A percentile compares a stretch with the other conserved stretches of the same genome.
Evolutionary conservation across 2,329 filamentous ascomycete genomes (phyloP).

Genomic region (Sarocladium kiliense): DNA sequence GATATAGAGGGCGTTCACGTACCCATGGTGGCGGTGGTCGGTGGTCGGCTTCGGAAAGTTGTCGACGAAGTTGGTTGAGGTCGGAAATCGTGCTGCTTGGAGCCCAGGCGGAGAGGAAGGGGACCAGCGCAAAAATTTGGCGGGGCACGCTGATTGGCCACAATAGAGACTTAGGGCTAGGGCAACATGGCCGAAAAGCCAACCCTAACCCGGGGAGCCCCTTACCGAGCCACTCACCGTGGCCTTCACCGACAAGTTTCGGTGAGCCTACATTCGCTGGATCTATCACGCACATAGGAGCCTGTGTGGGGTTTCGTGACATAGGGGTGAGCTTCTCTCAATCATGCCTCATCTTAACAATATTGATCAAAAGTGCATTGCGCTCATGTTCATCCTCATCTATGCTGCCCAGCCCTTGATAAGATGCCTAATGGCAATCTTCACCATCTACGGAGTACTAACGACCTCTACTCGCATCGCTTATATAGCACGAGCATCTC

Average conservation of each 20-base stretch:
- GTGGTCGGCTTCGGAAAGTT: slow-evolving; percentile 31
- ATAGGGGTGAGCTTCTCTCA: too few species aligned
- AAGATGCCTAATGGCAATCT: background rate
- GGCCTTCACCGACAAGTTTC: background rate
- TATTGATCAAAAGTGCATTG: background rate
- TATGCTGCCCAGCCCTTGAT: background rate
- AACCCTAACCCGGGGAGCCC: background rate
- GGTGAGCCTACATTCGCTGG: too few species aligned
- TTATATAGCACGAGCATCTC: background rate
- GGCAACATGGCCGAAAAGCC: background rate
- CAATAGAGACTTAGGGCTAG: background rate
- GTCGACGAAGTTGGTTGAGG: slow-evolving; percentile 29
- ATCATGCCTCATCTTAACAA: background rate
- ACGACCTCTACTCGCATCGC: background rate
- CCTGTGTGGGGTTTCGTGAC: too few species aligned
- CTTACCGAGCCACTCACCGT: background rate
- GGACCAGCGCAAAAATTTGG: slow-evolving; percentile 6
- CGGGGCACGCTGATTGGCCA: background rate
- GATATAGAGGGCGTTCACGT: slow-evolving; percentile 39
- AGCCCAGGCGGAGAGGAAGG: background rate
- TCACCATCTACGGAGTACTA: background rate
- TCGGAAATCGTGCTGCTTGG: slow-evolving; percentile 17
- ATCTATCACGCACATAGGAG: too few species aligned
- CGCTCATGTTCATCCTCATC: background rate
- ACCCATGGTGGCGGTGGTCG: slow-evolving; percentile 54